Percentiles rank a stretch among this genome's conserved stretches.
Conservation (phyloP, 345 rosid genomes). For the Cardamine chenopodiifolia region DNA sequence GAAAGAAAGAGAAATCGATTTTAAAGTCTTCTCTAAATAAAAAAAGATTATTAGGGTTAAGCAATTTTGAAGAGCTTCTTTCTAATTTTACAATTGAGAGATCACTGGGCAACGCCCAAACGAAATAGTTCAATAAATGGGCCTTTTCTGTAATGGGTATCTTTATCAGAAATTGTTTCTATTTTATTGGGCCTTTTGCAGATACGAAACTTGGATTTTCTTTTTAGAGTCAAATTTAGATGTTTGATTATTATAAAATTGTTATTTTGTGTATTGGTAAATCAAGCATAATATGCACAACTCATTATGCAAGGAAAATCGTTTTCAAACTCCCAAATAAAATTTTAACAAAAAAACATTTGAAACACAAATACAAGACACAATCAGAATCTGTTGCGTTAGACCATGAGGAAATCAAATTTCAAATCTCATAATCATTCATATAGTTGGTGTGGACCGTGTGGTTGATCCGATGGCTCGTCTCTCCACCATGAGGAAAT, state of each 20-base stretch:
- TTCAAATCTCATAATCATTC: slow-evolving; percentile 9
- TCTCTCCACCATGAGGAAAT: slow-evolving; percentile 74
- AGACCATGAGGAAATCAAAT: background rate
- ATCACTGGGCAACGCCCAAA: background rate
- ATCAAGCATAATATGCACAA: background rate
- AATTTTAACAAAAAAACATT: background rate
- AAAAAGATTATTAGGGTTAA: slow-evolving; percentile 8
- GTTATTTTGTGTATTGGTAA: background rate
- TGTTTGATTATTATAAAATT: no score
- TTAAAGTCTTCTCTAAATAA: background rate
- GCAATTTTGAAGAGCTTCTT: background rate
- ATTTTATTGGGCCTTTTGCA: slow-evolving; percentile 1
- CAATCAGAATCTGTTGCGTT: background rate
- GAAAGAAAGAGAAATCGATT: background rate
- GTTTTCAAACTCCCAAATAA: slow-evolving; percentile 3
- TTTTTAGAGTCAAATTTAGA: no score
- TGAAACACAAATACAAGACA: slow-evolving; percentile 3
- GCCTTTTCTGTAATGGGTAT: background rate
- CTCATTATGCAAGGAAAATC: background rate
- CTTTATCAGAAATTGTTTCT: background rate
- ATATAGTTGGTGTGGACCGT: slow-evolving; percentile 10
- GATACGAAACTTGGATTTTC: background rate
- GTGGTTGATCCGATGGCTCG: slow-evolving; percentile 44
- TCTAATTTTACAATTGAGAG: background rate
- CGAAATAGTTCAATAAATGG: background rate